phyloP scores from a whole-genome alignment of 805 yeast species.

The Starmera caribaea region DNA sequence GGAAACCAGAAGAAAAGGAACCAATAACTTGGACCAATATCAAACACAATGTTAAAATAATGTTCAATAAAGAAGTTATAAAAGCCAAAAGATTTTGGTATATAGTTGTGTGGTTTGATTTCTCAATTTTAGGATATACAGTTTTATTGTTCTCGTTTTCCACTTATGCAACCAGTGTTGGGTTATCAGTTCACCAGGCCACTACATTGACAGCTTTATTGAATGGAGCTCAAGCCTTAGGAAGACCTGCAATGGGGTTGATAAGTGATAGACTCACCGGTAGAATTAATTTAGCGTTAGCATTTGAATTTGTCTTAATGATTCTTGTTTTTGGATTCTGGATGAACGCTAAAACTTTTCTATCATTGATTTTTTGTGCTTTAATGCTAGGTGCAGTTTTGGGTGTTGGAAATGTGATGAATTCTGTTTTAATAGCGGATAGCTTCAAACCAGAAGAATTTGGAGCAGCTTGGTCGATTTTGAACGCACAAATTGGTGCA shows the following conservation, averaged over 20 bases:
- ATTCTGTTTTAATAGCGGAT: slow-evolving; percentile 32
- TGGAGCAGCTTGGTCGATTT: slow-evolving; percentile 30
- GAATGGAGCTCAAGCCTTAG: slow-evolving; percentile 38
- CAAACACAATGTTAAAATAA: slow-evolving; percentile 15
- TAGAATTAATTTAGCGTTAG: slow-evolving; percentile 32
- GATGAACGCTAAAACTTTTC: slow-evolving; percentile 32
- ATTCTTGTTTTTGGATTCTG: slow-evolving; percentile 36
- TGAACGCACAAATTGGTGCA: slow-evolving; percentile 23
- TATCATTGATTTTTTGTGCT: slow-evolving; percentile 29
- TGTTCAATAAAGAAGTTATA: slow-evolving; percentile 25
- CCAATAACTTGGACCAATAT: slow-evolving; percentile 4
- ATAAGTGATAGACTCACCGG: slow-evolving; percentile 35
- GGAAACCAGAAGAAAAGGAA: slow-evolving; percentile 20
- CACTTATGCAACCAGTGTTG: slow-evolving; percentile 37
- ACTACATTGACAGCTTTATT: slow-evolving; percentile 35
- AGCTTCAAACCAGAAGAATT: slow-evolving; percentile 26
- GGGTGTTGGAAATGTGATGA: slow-evolving; percentile 37
- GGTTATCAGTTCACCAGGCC: slow-evolving; percentile 34
- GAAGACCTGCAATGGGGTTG: slow-evolving; percentile 39
- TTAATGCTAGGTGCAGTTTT: slow-evolving; percentile 33
- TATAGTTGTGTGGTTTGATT: slow-evolving; percentile 27
- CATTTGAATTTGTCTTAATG: slow-evolving; percentile 23
- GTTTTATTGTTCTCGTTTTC: slow-evolving; percentile 36
- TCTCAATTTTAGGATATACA: slow-evolving; percentile 30
- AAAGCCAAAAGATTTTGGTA: slow-evolving; percentile 21